Conservation (phyloP, 805 yeast species). For the Saturnispora galanensis region DNA sequence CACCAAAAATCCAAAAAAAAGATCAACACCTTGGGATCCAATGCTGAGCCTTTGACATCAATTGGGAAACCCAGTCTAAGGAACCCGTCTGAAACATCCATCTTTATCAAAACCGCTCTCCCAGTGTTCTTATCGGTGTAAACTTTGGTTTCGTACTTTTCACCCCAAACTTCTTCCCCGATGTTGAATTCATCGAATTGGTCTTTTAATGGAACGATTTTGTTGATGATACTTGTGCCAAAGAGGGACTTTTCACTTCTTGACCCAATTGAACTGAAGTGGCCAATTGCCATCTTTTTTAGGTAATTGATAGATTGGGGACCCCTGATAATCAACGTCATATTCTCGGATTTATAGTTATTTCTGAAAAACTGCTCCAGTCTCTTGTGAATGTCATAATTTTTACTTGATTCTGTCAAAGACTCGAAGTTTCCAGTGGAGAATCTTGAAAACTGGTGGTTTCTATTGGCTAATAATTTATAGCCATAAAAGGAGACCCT, state of each 20-base stretch:
- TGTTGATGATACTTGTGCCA: not conserved
- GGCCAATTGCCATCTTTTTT: conserved; percentile 37
- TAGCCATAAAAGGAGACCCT: conserved; percentile 52
- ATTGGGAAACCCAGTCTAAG: conserved; percentile 26
- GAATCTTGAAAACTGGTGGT: conserved; percentile 51
- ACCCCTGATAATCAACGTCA: conserved; percentile 53
- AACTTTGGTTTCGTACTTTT: conserved; percentile 13
- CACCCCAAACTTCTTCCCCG: conserved; percentile 16
- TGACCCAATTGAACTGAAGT: conserved; percentile 31
- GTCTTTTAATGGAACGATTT: not conserved
- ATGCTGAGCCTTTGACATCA: not conserved
- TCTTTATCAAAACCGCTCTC: conserved; percentile 34
- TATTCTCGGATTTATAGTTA: conserved; percentile 37
- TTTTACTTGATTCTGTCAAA: conserved; percentile 27
- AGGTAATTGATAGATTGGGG: conserved; percentile 54
- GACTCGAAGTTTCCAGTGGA: conserved; percentile 57
- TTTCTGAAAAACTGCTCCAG: conserved; percentile 32
- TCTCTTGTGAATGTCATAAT: conserved; percentile 27
- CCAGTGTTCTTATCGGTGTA: conserved; percentile 18
- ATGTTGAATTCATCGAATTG: conserved; percentile 5
- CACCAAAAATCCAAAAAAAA: conserved; percentile 40
- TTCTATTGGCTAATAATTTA: conserved; percentile 36
- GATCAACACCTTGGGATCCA: conserved; percentile 17
- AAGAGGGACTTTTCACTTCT: not conserved
- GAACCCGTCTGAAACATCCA: conserved; percentile 15